phyloP scores from a whole-genome alignment of 2,329 filamentous ascomycete species.

The Amphichorda felina region DNA sequence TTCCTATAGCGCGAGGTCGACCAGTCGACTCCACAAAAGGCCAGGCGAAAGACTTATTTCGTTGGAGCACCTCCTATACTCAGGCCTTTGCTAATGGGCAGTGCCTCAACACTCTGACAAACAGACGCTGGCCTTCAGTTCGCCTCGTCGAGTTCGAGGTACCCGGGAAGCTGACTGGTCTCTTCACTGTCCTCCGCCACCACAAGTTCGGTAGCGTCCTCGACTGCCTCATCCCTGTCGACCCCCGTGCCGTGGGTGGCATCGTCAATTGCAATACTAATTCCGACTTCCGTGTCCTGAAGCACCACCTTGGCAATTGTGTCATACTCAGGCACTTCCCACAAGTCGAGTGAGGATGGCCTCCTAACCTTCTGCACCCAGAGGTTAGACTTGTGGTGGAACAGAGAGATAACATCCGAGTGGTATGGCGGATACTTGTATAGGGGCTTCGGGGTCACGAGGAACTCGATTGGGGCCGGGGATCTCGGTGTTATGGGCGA shows the following conservation, averaged over 20 bases:
- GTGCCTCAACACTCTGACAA: too few relatives aligned
- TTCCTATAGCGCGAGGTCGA: too few relatives aligned
- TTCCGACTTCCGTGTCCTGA: too few relatives aligned
- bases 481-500: background rate
- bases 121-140: too few relatives aligned
- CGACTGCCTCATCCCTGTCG: background rate
- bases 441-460: constrained; percentile 8
- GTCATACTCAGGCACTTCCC: constrained; percentile 7
- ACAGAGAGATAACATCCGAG: constrained; percentile 8
- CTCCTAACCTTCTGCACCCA: constrained; percentile 10
- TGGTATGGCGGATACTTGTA: constrained; percentile 7
- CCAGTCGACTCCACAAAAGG: too few relatives aligned
- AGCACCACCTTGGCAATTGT: too few relatives aligned
- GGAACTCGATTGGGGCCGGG: constrained; percentile 1
- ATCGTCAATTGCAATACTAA: background rate
- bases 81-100: too few relatives aligned
- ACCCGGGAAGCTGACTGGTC: too few relatives aligned
- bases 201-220: background rate
- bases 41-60: too few relatives aligned
- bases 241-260: background rate
- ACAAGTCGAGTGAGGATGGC: constrained; percentile 14
- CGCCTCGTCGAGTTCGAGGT: too few relatives aligned
- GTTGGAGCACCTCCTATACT: too few relatives aligned
- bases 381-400: constrained; percentile 7
- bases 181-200: background rate